Base-by-base conservation (phyloP, 139 green algal genomes). In the Picochlorum costavermella region DNA sequence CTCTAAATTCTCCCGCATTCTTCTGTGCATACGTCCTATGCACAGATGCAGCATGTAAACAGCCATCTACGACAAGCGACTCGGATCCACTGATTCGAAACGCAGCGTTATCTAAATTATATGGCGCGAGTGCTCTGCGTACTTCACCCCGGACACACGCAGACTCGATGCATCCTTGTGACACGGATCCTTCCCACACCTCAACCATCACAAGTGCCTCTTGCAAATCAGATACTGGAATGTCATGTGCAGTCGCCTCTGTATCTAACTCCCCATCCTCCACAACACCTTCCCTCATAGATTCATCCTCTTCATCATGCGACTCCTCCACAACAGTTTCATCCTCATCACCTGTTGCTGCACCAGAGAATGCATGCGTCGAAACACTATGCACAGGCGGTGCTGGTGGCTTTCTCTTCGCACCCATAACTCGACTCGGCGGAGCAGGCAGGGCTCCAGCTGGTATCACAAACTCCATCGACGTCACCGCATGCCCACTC, bases 391-490 rank as follows among this genome's bases (percentile, higher is more conserved):
- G 53, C 17, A 36, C n/a, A 4, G 63, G 33, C 25, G 61, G 57
- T 50, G 36, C 16, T 14, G 55, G 31, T 4, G 69, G 26, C 17
- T 25, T 25, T 14, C 25, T 44, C 3, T 13, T 63, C 43, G 26
- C 70, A 48, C 8, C 46, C 56, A 61, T 51, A 17, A 63, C 70
- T 45, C 71, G 64, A 14, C 61, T 26, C 1, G 72, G 68, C 20
- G 69, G 63, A 26, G 75, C 66, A 14, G 70, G 61, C 37, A 83
- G 67, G 12, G 75, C 77, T 23, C 83, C 77, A 12, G 65, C 49
- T 9, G 77, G 77, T 20, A 83, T 68, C 61, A 57, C 33, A 45
- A 83, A 83, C 10, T 60, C 36, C 16, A 73, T 30, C 46, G 46
- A 53, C 46, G 16, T 53, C 17, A 23, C 16, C 5, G 46, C 46